phyloP scores from a whole-genome alignment of 345 rosid genomes.

The Bruguiera parviflora region DNA sequence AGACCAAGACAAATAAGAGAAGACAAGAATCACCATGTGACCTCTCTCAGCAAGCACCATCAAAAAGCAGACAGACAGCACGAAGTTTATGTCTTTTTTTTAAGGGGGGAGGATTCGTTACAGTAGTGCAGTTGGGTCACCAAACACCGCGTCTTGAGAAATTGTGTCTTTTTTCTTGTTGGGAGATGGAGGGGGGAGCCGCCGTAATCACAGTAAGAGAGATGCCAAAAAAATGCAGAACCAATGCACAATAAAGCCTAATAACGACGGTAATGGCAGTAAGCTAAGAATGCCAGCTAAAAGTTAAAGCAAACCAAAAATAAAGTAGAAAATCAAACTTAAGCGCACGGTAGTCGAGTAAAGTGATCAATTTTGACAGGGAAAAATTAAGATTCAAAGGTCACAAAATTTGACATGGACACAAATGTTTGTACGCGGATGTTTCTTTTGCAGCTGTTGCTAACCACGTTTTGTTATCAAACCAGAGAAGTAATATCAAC shows the following conservation, averaged over 20 bases:
- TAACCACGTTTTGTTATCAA: no score
- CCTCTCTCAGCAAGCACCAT: slow-evolving; percentile 42
- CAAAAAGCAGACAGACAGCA: slow-evolving; percentile 28
- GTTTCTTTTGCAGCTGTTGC: no score
- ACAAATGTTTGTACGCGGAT: no score
- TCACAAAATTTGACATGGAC: no score
- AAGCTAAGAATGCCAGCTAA: no score
- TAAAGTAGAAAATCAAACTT: no score
- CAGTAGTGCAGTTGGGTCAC: no score
- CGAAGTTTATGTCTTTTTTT: background rate
- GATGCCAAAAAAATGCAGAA: background rate
- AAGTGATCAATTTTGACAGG: no score
- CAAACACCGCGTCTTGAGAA: background rate
- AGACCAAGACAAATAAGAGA: slow-evolving; percentile 12
- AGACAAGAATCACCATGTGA: slow-evolving; percentile 22
- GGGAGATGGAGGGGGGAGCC: background rate
- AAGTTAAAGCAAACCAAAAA: no score
- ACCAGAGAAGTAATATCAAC: no score
- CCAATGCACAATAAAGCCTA: background rate
- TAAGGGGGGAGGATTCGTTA: slow-evolving; percentile 2
- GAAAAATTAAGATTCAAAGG: no score
- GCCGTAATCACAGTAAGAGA: slow-evolving; percentile 11
- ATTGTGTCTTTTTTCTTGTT: background rate
- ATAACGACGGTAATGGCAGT: background rate
- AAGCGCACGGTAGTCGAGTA: no score